Evolutionary conservation across 306 rosid species (phyloP).

Genomic region (Quercus gilva): DNA sequence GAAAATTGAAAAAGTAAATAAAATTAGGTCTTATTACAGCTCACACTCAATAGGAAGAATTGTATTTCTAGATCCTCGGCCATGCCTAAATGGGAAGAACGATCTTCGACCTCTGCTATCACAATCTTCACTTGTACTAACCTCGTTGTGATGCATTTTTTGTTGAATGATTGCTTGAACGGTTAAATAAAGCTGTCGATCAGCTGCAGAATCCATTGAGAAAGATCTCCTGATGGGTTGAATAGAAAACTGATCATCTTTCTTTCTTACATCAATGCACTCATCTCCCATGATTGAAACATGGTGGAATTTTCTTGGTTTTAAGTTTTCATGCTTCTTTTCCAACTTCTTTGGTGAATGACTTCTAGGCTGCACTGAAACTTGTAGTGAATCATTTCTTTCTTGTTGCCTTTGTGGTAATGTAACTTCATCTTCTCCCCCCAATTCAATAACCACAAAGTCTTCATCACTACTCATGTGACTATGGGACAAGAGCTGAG

Average conservation of each 20-base stretch:
- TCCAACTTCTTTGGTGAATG: slow-evolving; percentile 37
- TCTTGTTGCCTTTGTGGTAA: slow-evolving; percentile 36
- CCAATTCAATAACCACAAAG: slow-evolving; percentile 68
- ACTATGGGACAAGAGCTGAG: slow-evolving; percentile 43
- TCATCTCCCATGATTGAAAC: slow-evolving; percentile 72
- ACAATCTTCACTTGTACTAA: slow-evolving; percentile 39
- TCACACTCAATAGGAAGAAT: slow-evolving; percentile 46
- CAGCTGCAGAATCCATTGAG: slow-evolving; percentile 68
- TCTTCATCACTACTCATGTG: slow-evolving; percentile 63
- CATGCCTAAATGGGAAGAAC: slow-evolving; percentile 58
- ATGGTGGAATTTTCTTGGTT: slow-evolving; percentile 46
- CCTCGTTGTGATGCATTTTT: slow-evolving; percentile 23
- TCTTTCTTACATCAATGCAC: slow-evolving; percentile 56
- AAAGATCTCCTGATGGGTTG: slow-evolving; percentile 68
- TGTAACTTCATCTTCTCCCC: slow-evolving; percentile 35
- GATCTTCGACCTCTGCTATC: slow-evolving; percentile 44
- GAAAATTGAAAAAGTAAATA: not conserved
- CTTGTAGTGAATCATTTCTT: slow-evolving; percentile 31
- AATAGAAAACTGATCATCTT: slow-evolving; percentile 54
- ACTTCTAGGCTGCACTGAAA: slow-evolving; percentile 16
- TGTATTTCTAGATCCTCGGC: slow-evolving; percentile 41
- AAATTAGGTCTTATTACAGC: slow-evolving; percentile 20
- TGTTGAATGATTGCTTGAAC: slow-evolving; percentile 39
- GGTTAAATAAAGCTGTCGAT: slow-evolving; percentile 45
- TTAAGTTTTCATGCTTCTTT: slow-evolving; percentile 20